These are phyloP conservation scores for Xylaria castorea DNA, from an alignment of 495 filamentous ascomycete species.

Conservation along the genomic window DNA sequence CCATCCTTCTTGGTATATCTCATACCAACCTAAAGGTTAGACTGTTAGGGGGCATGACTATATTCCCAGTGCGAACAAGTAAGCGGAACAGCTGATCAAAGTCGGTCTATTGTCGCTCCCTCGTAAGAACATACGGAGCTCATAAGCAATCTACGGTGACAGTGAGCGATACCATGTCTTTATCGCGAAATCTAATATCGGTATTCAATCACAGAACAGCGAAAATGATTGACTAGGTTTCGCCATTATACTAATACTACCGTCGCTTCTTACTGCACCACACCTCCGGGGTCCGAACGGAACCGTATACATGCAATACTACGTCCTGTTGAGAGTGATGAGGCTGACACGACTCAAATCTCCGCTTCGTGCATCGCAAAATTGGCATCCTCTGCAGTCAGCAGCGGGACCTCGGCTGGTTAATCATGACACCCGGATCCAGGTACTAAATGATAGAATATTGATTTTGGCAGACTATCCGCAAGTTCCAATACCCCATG, in stretches of 20 bases:
- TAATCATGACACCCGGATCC: not conserved
- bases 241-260: not conserved
- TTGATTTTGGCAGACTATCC: not conserved
- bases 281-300: not conserved
- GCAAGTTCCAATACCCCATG: not conserved
- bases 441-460: not conserved
- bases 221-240: not conserved
- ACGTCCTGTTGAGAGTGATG: not conserved
- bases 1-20: not conserved
- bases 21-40: not conserved
- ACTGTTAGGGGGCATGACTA: not conserved
- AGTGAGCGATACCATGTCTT: not conserved
- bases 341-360: slow-evolving; percentile 2
- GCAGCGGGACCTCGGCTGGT: not conserved
- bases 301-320: slow-evolving; percentile 6
- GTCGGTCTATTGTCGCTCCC: not conserved
- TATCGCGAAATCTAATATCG: not conserved
- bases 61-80: not conserved
- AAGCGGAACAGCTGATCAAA: not conserved
- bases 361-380: slow-evolving; percentile 1
- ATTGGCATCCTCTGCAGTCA: not conserved
- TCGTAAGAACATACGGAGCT: not conserved
- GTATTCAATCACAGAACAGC: not conserved
- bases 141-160: not conserved
- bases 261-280: not conserved